phyloP scores from a whole-genome alignment of 768 basidiomycete species.

The Boletus vinaceobasis region DNA sequence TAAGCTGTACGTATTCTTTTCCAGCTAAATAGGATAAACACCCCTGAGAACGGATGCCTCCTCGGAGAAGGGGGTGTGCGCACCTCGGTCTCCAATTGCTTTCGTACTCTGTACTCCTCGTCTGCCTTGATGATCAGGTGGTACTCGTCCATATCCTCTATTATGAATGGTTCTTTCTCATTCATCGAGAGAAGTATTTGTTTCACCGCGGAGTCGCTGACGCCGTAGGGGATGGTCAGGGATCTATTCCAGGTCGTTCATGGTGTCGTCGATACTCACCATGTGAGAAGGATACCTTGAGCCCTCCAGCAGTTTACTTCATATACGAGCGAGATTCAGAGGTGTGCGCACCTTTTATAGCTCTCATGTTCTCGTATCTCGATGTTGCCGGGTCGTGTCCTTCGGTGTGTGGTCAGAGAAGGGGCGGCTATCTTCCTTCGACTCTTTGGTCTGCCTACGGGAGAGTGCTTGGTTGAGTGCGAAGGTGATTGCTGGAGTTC shows the following conservation, averaged over 20 bases:
- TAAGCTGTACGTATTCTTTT: constrained; percentile 83
- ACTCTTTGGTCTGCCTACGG: no score
- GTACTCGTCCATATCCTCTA: constrained; percentile 82
- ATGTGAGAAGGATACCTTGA: constrained; percentile 63
- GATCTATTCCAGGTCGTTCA: neutral
- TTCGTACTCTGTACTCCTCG: constrained; percentile 68
- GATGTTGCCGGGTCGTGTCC: neutral
- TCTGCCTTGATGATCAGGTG: constrained; percentile 84
- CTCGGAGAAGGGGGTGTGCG: neutral
- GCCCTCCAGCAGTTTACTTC: constrained; percentile 1
- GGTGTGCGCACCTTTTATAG: constrained; percentile 52
- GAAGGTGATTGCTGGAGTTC: constrained; percentile 1
- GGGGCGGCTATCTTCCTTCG: neutral
- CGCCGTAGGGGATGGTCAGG: neutral
- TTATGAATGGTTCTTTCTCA: constrained; percentile 75
- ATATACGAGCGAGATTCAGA: constrained; percentile 1
- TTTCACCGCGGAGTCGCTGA: constrained; percentile 85
- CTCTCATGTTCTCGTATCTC: constrained; percentile 44
- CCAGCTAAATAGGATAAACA: constrained; percentile 45
- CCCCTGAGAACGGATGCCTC: neutral
- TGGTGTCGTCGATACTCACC: constrained; percentile 38
- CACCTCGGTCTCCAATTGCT: constrained; percentile 75
- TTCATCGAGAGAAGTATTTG: constrained; percentile 83
- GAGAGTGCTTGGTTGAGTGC: neutral
- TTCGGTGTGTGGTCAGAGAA: neutral